Evolutionary conservation across 2,329 filamentous ascomycete species (phyloP), one percentile per base, ranked within the genome.

Genomic region (Pezicula radicicola): DNA sequence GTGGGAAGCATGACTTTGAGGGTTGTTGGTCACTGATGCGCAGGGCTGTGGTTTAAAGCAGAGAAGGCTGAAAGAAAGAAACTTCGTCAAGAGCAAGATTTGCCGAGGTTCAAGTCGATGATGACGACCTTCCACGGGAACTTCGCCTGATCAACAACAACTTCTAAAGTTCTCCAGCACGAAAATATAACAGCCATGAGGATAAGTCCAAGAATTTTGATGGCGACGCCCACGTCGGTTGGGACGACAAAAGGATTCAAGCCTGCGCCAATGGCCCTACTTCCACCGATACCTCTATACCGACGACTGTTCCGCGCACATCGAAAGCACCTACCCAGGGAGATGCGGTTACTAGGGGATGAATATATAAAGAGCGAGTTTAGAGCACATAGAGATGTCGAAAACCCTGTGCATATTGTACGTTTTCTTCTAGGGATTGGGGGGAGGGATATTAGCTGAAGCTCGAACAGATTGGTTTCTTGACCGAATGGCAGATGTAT

Each of bases 401-500:
- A 97, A 54, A 97, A 97, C 64, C 92, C 94, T 0, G 82, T 90
- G 25, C 93, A 97, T 67, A 83, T 99, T 71, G 91, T 95, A 77
- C 56, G 83, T 69, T 33, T 7, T 27, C 45, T 16, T 25, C 25
- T 27, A 37, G 21, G 4, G 21, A 16, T 37, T 7, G 9, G 28
- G 25, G 25, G 49, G 7, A 4, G 43, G 6, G 28, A 27, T 25
- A 28, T 27, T 21, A 18, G 37, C 28, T 39, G 45, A 30, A 35
- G 12, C 42, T 36, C 21, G 45, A 12, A 7, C 59, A 96, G 91
- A 91, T 97, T 63, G 94, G 93, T 2, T 99, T 99, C 70, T 77
- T 99, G 61, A 93, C 89, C 0, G 92, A 97, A 70, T 99, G 93
- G 93, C 94, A 99, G 70, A 74, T 90, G 48, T 99, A 97, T 66